Evolutionary conservation across 495 filamentous ascomycete genomes (phyloP).

Genomic region (Aspergillus indologenus): DNA sequence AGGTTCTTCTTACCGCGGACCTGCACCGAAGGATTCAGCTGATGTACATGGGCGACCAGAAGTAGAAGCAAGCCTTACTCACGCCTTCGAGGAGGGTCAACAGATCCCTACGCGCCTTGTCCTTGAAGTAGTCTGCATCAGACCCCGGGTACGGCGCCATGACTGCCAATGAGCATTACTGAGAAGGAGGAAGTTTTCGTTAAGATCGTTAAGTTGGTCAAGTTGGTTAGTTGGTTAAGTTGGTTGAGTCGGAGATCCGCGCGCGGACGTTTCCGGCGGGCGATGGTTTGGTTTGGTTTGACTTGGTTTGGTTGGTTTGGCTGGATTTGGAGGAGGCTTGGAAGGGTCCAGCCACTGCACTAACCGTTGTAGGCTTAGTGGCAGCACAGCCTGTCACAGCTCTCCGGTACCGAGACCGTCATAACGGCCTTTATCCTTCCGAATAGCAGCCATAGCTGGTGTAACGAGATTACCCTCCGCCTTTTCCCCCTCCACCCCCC

Average conservation of each 20-base stretch:
- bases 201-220: no score
- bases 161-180: constrained; percentile 23
- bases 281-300: constrained; percentile 1
- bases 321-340: constrained; percentile 14
- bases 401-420: constrained; percentile 21
- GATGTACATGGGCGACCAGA: constrained; percentile 2
- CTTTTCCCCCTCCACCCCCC: constrained; percentile 15
- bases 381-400: constrained; percentile 7
- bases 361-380: constrained; percentile 21
- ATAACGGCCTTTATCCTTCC: constrained; percentile 8
- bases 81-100: constrained; percentile 86
- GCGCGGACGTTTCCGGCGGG: constrained; percentile 16
- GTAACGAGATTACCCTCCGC: constrained; percentile 15
- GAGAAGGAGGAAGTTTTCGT: constrained; percentile 12
- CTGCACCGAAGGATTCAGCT: constrained; percentile 47
- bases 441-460: background rate
- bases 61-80: constrained; percentile 52
- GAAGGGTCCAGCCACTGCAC: constrained; percentile 18
- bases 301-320: background rate
- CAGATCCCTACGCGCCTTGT: constrained; percentile 81
- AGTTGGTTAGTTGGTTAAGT: no score
- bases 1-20: constrained; percentile 98
- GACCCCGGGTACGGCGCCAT: constrained; percentile 71
- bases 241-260: background rate
- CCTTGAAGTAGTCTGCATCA: constrained; percentile 75